Base-by-base conservation (phyloP, 371 early-diverging fungal species). In the Nosema muscidifuracis region DNA sequence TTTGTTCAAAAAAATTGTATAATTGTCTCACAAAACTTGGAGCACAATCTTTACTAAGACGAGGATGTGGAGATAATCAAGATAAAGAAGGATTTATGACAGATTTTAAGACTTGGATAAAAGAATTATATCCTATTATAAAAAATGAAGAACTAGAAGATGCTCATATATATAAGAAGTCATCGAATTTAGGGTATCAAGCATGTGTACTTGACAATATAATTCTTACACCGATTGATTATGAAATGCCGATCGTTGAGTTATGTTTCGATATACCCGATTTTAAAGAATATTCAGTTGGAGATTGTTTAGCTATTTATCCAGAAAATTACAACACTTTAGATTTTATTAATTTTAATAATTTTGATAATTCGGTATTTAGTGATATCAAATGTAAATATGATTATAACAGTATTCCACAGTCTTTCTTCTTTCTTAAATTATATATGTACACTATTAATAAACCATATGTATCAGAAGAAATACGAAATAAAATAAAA, bases 11-110 rank as follows among this genome's bases (percentile, higher is more conserved):
- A 81, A 92, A 92, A 73, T 86, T 96, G 50, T 87, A 87, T 80
- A 89, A 89, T 65, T 85, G 94, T 57, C 80, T 97, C 62, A 65
- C 84, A 68, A 91, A 92, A 70, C 84, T 96, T 16, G 99, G 97
- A 28, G 96, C 90, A 0, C 77, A 69, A 28, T 82, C 89, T 36
- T 42, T 95, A 7, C 70, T 87, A 16, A 80, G 81, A 6, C 85
- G 90, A 62, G 93, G 91, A 1, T 90, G 91, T 73, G 94, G 93
- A 40, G 95, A 98, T 79, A 93, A 93, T 79, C 95, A 94, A 81
- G 95, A 97, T 80, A 89, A 89, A 75, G 81, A 91, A 61, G 98
- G 98, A 86, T 87, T 84, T 66, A 38, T 71, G 24, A 64, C 36
- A 12, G 76, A 66, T 70, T 55, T 73, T 33, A 47, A 33, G 26